These are phyloP conservation scores for Suillus plorans DNA, from an alignment of 768 basidiomycete genomes.

Conservation along the genomic window DNA sequence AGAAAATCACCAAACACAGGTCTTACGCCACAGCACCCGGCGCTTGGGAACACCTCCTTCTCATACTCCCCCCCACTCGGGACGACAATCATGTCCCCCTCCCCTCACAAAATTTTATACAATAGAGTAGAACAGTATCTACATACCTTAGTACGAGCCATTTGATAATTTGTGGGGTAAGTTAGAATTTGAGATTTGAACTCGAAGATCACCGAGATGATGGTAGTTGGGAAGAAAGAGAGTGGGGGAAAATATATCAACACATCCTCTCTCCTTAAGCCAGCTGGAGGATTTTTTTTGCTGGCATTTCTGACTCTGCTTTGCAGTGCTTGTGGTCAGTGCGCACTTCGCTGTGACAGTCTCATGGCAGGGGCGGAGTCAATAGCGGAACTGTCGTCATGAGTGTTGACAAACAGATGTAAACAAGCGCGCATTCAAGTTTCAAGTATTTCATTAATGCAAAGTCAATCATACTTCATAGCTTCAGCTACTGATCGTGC, in stretches of 20 bases:
- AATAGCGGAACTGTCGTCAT: conserved; percentile 16
- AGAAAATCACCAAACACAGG: conserved; percentile 9
- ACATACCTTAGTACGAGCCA: conserved; percentile 68
- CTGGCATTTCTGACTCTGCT: conserved; percentile 15
- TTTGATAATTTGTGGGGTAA: conserved; percentile 31
- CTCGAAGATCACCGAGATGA: conserved; percentile 13
- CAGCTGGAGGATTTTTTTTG: conserved; percentile 6
- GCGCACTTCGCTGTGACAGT: conserved; percentile 2
- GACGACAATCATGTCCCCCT: conserved; percentile 3
- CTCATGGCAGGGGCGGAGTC: neutral
- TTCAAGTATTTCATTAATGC: neutral
- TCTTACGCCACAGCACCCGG: conserved; percentile 14
- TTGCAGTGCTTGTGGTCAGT: conserved; percentile 30
- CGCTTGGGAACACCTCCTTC: conserved; percentile 5
- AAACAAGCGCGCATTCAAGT: conserved; percentile 11
- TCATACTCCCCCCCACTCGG: conserved; percentile 10
- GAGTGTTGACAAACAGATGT: conserved; percentile 12
- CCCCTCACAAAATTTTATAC: conserved; percentile 5
- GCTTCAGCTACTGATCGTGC: neutral
- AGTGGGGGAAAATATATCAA: conserved; percentile 7
- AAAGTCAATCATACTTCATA: neutral
- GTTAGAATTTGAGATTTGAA: conserved; percentile 1
- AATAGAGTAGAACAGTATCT: neutral
- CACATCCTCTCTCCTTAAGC: conserved; percentile 16
- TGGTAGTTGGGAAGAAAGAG: conserved; percentile 20